Evolutionary conservation across 352 stramenopile species (phyloP), one percentile per base, ranked within the genome.

Genomic region (Globisporangium carolinianum): DNA sequence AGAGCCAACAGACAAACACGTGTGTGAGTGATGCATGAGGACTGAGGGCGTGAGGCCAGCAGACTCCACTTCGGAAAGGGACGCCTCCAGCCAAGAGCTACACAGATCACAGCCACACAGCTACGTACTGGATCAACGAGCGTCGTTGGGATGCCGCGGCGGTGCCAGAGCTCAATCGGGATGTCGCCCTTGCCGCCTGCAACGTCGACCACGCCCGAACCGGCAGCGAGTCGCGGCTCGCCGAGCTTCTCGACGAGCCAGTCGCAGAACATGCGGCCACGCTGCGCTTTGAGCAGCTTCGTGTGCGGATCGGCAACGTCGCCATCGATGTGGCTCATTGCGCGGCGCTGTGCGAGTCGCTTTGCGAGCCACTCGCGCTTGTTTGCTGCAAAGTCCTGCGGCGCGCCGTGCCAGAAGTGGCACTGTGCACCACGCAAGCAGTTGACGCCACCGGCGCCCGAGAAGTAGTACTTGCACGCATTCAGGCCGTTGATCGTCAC

Each of bases 171-270:
- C 64, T 95, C 75, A 60, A 95, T 87, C 14, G 75, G 67, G 49
- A 96, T 91, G 59, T 95, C 83, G 38, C 87, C 88, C 70, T 94
- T 94, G 46, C 88, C 88, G 24, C 87, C 88, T 41, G 87, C 88
- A 7, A 96, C 74, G 48, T 96, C 88, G n/a, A 97, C 51, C 5
- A 97, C 87, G 12, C 87, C 87, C 4, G 68, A 68, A 7, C 86
- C 83, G 1, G 45, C 6, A n/a, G 58, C 58, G 35, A 96, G 65
- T 8, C 43, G 38, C 15, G 68, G 60, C 7, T 68, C 52, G 0
- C 87, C 76, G 41, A 93, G 65, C n/a, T 60, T 66, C 9, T 84
- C 66, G 3, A 96, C 69, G 32, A 96, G 72, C 81, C 86, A 97
- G 32, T 92, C 73, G 57, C 75, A 87, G 37, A 95, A 88, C 51